Evolutionary conservation across 2,329 filamentous ascomycete genomes (phyloP), one percentile per base, ranked within the genome.

Genomic region (Pseudocercospora eumusae): DNA sequence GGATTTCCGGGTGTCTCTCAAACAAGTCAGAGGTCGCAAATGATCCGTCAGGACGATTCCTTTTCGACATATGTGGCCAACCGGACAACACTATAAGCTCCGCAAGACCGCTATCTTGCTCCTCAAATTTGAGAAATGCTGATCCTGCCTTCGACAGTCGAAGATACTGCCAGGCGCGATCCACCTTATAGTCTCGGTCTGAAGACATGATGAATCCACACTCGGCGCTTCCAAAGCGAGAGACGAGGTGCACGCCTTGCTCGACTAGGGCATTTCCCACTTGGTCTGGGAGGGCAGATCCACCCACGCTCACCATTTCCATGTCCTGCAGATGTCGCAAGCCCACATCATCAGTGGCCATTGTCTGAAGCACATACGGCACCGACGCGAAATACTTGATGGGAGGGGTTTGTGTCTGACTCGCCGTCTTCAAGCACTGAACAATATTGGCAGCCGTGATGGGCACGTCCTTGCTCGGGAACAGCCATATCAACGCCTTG

Each of bases 181-280:
- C 86, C 0, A 64, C 71, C 0, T 59, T 62, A 60, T 83, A 88
- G 23, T 85, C 75, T 21, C 86, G 80, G 69, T 85, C 80, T 0
- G 86, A 89, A 3, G 84, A 87, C 69, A 89, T 78, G 13, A 89
- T 71, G 63, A 89, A 89, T 0, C 86, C 86, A 60, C 86, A 88
- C 69, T 89, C 86, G 8, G 85, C 84, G 67, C 85, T 88, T 1
- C 87, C 86, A 70, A 86, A 87, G 44, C 87, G 78, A 0, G 85
- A 88, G 1, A 88, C 75, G 4, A 89, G 79, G 8, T 83, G 84
- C 1, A 89, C 80, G 0, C 78, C 79, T 5, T 76, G 70, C 0
- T 71, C 57, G 0, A 87, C 81, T 1, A 89, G 76, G 2, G 71
- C 70, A 60, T 88, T 76, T 0, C 87, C 87, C 1, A 86, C 73